phyloP scores from a whole-genome alignment of 2,329 filamentous ascomycete species.

The Penicillium hesseltinei region DNA sequence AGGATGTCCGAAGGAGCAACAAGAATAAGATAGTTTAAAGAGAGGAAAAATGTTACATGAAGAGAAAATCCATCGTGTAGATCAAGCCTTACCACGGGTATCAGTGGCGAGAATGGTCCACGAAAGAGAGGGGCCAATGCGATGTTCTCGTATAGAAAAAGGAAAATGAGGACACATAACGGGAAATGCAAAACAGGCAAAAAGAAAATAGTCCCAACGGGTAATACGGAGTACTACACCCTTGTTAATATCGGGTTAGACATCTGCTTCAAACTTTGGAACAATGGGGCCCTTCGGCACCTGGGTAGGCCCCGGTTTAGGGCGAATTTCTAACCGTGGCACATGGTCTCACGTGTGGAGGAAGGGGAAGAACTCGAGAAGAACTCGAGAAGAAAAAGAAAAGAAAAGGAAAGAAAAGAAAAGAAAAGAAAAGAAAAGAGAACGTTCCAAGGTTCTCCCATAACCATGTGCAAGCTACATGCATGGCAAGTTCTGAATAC shows the following conservation, averaged over 20 bases:
- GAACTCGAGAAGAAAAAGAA: neutral
- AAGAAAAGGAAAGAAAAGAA: neutral
- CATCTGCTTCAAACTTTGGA: neutral
- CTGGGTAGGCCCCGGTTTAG: neutral
- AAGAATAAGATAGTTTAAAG: slow-evolving; percentile 2
- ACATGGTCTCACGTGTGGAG: neutral
- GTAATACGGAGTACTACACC: neutral
- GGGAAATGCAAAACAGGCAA: neutral
- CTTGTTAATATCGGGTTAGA: neutral
- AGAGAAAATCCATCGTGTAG: slow-evolving; percentile 1
- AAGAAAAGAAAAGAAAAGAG: neutral
- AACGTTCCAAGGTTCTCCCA: neutral
- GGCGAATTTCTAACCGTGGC: neutral
- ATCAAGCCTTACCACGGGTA: slow-evolving; percentile 15
- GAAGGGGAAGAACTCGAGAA: neutral
- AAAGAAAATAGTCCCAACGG: neutral
- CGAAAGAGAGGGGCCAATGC: slow-evolving; percentile 8
- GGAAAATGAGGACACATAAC: neutral
- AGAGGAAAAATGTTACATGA: neutral
- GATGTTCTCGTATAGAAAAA: neutral
- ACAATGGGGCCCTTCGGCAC: neutral
- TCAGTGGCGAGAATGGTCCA: slow-evolving; percentile 17
- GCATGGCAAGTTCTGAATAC: neutral
- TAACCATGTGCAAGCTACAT: slow-evolving; percentile 2
- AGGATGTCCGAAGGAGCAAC: neutral